Evolutionary conservation across 306 rosid genomes (phyloP).

Genomic region (Hylodesmum podocarpum): DNA sequence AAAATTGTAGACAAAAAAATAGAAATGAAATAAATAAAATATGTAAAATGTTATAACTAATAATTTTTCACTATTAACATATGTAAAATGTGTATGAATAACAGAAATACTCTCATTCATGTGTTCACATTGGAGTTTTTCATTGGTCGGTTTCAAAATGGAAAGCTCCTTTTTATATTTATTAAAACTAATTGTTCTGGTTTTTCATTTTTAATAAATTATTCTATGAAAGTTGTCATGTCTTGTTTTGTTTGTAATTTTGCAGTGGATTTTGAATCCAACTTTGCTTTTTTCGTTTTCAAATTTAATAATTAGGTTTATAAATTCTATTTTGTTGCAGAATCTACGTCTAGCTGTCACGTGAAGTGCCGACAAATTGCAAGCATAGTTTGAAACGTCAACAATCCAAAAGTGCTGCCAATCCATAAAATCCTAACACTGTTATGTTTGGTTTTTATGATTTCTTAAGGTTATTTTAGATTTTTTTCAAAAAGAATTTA

Average conservation of each 20-base stretch:
- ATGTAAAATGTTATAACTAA: neutral
- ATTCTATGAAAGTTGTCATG: neutral
- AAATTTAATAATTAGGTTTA: neutral
- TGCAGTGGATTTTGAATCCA: neutral
- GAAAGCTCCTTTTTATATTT: neutral
- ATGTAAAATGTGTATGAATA: neutral
- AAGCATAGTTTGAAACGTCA: neutral
- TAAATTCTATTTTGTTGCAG: neutral
- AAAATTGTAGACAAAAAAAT: neutral
- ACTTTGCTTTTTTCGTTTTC: neutral
- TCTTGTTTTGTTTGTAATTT: neutral
- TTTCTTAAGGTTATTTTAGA: neutral
- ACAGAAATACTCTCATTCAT: neutral
- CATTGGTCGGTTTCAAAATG: neutral
- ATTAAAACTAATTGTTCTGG: neutral
- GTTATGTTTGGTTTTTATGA: neutral
- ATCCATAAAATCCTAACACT: neutral
- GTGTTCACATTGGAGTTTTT: neutral
- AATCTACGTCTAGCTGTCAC: neutral
- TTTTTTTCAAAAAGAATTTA: too few species aligned
- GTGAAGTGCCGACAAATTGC: constrained; percentile 4
- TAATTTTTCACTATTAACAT: neutral
- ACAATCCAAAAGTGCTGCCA: neutral
- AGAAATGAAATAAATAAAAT: neutral
- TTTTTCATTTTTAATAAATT: neutral